Base-by-base conservation (phyloP, 352 stramenopile genomes). In the Globisporangium nagaii region DNA sequence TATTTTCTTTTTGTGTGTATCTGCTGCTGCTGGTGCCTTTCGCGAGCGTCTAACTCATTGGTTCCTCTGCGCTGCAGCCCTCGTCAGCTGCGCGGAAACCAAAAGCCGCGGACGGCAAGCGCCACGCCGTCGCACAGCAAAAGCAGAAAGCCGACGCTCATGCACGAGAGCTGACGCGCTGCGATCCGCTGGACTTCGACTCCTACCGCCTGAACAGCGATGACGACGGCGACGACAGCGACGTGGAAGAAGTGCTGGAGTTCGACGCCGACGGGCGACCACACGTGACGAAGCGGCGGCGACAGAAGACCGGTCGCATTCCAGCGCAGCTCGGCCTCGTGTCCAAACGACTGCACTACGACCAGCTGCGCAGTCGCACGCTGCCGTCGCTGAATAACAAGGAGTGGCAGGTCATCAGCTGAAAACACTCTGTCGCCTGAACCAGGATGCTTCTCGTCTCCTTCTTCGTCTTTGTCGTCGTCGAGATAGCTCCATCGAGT, bases 341-440 rank as follows among this genome's bases (percentile, higher is more conserved):
- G 22, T 81, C 68, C 56, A 86, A 84, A 49, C 73, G 70, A 0
- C 48, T 86, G 10, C 75, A 84, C 52, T 84, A 86, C 57, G 71
- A 84, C 39, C 63, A 70, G 17, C 56, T 84, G 27, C 73, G 71
- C n/a, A 80, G 65, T 43, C 62, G 71, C 36, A 78, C 70, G 55
- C 57, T 84, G 20, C 70, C 70, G 17, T 70, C 66, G 25, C 66
- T 86, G 7, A 84, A 81, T 53, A 63, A 69, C 54, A 70, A 75
- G 61, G 73, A 86, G 51, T 86, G 75, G 75, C 62, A 84, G 36
- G 66, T 86, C 55, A 78, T 68, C 19, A 68, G 51, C 31, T 78
- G 37, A 79, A n/a, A n/a, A n/a, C n/a, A n/a, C n/a, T n/a, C n/a
- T n/a, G n/a, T n/a, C n/a, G n/a, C n/a, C n/a, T n/a, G n/a, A n/a